These are phyloP conservation scores for Pistacia atlantica DNA, from an alignment of 345 rosid genomes.

Conservation along the genomic window DNA sequence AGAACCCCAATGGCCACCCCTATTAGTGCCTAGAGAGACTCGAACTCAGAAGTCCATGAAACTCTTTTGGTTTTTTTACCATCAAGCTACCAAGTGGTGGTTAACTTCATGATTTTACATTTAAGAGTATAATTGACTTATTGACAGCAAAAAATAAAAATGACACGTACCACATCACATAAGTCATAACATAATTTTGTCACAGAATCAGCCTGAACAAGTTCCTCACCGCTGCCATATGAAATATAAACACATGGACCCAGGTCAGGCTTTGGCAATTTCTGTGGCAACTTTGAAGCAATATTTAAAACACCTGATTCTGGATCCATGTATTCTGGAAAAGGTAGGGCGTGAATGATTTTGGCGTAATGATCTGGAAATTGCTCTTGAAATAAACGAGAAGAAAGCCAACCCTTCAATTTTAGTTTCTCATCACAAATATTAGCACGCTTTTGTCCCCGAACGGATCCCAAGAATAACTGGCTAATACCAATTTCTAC, in stretches of 20 bases:
- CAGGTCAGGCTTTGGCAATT: conserved; percentile 49
- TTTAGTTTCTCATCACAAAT: conserved; percentile 75
- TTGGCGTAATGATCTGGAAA: conserved; percentile 81
- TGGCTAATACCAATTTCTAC: conserved; percentile 83
- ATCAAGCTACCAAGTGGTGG: too few species aligned
- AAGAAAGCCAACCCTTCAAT: conserved; percentile 89
- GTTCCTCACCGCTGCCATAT: conserved; percentile 71
- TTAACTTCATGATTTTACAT: background rate
- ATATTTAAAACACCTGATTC: conserved; percentile 65
- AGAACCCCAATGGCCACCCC: too few species aligned
- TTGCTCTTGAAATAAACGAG: conserved; percentile 73
- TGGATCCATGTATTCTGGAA: conserved; percentile 88
- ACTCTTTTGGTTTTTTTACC: too few species aligned
- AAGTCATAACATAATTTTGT: conserved; percentile 67
- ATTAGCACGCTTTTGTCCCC: conserved; percentile 58
- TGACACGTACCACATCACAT: conserved; percentile 68
- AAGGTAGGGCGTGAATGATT: conserved; percentile 64
- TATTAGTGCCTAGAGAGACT: too few species aligned
- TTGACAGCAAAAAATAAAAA: conserved; percentile 5
- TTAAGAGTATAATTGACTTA: background rate
- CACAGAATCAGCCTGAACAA: conserved; percentile 51
- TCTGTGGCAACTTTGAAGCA: conserved; percentile 62
- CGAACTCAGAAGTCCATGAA: too few species aligned
- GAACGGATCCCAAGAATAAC: conserved; percentile 67
- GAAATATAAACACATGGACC: conserved; percentile 86